A percentile compares a stretch with the other conserved stretches of the same genome.
phyloP scores from a whole-genome alignment of 495 filamentous ascomycete species.

The Entonaema liquescens region DNA sequence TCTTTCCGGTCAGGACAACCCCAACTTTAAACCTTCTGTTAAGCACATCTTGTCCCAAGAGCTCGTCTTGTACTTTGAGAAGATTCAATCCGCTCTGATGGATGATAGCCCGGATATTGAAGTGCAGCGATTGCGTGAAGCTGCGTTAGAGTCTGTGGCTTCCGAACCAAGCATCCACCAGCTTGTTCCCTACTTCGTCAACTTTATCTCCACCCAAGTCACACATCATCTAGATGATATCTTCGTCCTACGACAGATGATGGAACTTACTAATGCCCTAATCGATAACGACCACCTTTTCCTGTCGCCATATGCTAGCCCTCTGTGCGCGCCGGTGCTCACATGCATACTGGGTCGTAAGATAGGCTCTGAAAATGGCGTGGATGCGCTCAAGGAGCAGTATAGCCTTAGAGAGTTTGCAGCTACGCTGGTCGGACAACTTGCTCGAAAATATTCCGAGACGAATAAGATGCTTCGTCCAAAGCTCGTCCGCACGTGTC shows the following conservation, averaged over 20 bases:
- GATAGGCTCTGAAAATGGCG: slow-evolving; percentile 64
- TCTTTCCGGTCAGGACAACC: slow-evolving; percentile 81
- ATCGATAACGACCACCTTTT: slow-evolving; percentile 84
- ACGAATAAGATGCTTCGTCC: slow-evolving; percentile 81
- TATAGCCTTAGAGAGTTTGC: slow-evolving; percentile 86
- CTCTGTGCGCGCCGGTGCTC: slow-evolving; percentile 85
- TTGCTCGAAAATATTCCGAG: slow-evolving; percentile 77
- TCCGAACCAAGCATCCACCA: slow-evolving; percentile 94
- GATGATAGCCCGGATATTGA: slow-evolving; percentile 83
- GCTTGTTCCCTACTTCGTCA: slow-evolving; percentile 92
- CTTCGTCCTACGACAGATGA: slow-evolving; percentile 87
- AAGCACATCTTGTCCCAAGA: slow-evolving; percentile 97
- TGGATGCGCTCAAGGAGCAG: slow-evolving; percentile 62
- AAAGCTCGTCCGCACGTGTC: slow-evolving; percentile 86
- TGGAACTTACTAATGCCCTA: slow-evolving; percentile 84
- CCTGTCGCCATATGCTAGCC: slow-evolving; percentile 88
- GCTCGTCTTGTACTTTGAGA: slow-evolving; percentile 95
- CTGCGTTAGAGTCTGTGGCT: slow-evolving; percentile 80
- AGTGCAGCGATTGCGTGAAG: slow-evolving; percentile 72
- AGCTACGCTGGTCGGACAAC: slow-evolving; percentile 75
- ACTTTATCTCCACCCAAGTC: slow-evolving; percentile 93
- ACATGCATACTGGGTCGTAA: slow-evolving; percentile 91
- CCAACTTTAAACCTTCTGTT: slow-evolving; percentile 84
- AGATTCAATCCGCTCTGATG: slow-evolving; percentile 83
- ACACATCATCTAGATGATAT: slow-evolving; percentile 87